Percentiles rank a stretch among this genome's conserved stretches.
These are phyloP conservation scores for Linum lewisii DNA, from an alignment of 345 rosid genomes.

Conservation along the genomic window DNA sequence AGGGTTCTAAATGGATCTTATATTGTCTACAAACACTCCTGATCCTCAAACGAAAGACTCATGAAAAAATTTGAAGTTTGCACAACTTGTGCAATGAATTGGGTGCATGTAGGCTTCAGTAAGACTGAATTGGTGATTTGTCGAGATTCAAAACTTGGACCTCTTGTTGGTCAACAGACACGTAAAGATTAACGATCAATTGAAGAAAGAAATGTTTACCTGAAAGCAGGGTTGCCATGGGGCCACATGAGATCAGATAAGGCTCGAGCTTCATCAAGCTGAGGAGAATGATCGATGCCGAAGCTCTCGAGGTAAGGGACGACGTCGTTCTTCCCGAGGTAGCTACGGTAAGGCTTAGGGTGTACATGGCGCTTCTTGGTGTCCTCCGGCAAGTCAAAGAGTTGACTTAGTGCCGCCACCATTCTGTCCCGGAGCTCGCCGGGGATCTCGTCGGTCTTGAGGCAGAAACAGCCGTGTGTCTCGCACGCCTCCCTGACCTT, in stretches of 20 bases:
- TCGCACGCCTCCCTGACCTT: slow-evolving; percentile 36
- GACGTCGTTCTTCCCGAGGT: slow-evolving; percentile 16
- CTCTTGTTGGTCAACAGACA: too few species aligned
- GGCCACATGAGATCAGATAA: slow-evolving; percentile 46
- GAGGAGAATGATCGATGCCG: slow-evolving; percentile 28
- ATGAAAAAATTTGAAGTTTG: too few species aligned
- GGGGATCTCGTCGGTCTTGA: slow-evolving; percentile 13
- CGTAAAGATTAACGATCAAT: too few species aligned
- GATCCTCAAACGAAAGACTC: too few species aligned
- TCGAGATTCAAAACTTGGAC: too few species aligned
- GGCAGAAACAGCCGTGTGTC: slow-evolving; percentile 29
- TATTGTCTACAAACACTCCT: too few species aligned
- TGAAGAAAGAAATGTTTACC: slow-evolving; percentile 9
- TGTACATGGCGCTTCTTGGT: slow-evolving; percentile 23
- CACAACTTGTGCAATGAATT: too few species aligned
- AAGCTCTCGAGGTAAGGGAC: slow-evolving; percentile 31
- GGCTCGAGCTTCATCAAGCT: slow-evolving; percentile 9
- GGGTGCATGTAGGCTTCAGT: too few species aligned
- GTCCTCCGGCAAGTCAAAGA: slow-evolving; percentile 38
- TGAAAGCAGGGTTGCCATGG: slow-evolving; percentile 29
- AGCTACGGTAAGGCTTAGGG: slow-evolving; percentile 34
- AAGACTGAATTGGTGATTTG: too few species aligned
- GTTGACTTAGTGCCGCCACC: slow-evolving; percentile 14
- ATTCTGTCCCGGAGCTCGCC: slow-evolving; percentile 12
- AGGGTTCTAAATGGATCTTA: too few species aligned